Percentiles rank a stretch among this genome's conserved stretches.
Evolutionary conservation across 495 filamentous ascomycete genomes (phyloP).

Genomic region (Penicillium egyptiacum): DNA sequence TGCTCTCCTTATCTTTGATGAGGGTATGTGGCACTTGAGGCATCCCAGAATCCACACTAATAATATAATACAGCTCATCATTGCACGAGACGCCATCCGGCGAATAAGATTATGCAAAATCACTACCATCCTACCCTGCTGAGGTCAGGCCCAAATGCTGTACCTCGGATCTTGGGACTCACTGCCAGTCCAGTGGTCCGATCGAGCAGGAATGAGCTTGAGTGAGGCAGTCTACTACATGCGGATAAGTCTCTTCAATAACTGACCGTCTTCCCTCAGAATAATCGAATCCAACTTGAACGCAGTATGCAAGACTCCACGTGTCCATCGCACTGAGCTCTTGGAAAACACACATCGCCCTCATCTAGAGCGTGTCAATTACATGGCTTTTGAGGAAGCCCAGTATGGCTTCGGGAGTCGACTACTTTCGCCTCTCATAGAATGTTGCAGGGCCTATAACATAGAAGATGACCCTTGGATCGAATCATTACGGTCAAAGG

Average conservation of each 20-base stretch:
- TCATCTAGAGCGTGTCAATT: slow-evolving; percentile 52
- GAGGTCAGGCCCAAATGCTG: slow-evolving; percentile 30
- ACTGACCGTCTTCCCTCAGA: slow-evolving; percentile 32
- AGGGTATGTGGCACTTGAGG: slow-evolving; percentile 57
- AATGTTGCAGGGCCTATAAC: slow-evolving; percentile 32
- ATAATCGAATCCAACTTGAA: slow-evolving; percentile 74
- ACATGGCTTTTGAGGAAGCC: slow-evolving; percentile 24
- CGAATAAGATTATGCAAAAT: slow-evolving; percentile 74
- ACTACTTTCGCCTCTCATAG: slow-evolving; percentile 21
- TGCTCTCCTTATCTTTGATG: slow-evolving; percentile 80
- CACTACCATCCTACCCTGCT: slow-evolving; percentile 62
- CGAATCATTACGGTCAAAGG: slow-evolving; percentile 46
- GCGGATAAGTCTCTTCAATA: background rate
- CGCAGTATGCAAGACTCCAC: slow-evolving; percentile 70
- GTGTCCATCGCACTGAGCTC: slow-evolving; percentile 68
- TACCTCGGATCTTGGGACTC: slow-evolving; percentile 78
- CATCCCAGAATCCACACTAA: background rate
- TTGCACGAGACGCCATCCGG: slow-evolving; percentile 53
- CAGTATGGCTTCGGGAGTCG: slow-evolving; percentile 11
- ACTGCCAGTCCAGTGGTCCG: slow-evolving; percentile 79
- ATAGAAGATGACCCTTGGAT: slow-evolving; percentile 73
- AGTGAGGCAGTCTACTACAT: slow-evolving; percentile 18
- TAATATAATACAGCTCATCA: slow-evolving; percentile 27
- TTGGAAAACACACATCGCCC: slow-evolving; percentile 67
- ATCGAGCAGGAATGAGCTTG: slow-evolving; percentile 32